Percentiles rank a stretch among this genome's conserved stretches.
Conservation (phyloP, 2,329 filamentous ascomycete genomes). For the Knoxdaviesia capensis region DNA sequence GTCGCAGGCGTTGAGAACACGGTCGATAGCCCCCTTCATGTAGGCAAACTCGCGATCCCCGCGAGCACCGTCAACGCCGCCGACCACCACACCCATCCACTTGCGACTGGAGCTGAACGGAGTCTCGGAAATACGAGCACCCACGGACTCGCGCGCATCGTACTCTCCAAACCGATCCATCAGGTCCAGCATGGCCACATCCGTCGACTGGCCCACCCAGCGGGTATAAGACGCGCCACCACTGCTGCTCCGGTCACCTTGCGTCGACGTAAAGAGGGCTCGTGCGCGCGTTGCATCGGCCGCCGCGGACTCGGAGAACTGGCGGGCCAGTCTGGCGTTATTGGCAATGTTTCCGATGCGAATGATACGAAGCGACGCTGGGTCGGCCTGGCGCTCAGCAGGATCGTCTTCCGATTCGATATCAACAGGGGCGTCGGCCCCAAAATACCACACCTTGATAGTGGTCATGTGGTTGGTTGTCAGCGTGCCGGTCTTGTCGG, state of each 20-base stretch:
- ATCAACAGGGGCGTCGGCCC: slow-evolving; percentile 32
- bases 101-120: slow-evolving; percentile 96
- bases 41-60: slow-evolving; percentile 66
- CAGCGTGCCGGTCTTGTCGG: slow-evolving; percentile 91
- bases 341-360: slow-evolving; percentile 94
- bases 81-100: slow-evolving; percentile 95
- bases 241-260: slow-evolving; percentile 24
- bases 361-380: slow-evolving; percentile 60
- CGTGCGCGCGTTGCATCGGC: slow-evolving; percentile 24
- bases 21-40: slow-evolving; percentile 87
- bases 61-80: slow-evolving; percentile 24
- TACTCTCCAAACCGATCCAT: slow-evolving; percentile 82
- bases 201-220: slow-evolving; percentile 93
- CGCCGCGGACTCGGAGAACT: slow-evolving; percentile 47
- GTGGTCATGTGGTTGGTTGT: slow-evolving; percentile 98
- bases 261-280: slow-evolving; percentile 70
- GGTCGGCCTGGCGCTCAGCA: slow-evolving; percentile 39
- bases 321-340: slow-evolving; percentile 63
- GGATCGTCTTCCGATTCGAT: slow-evolving; percentile 33
- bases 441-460: slow-evolving; percentile 91
- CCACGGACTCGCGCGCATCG: slow-evolving; percentile 71
- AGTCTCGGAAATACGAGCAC: slow-evolving; percentile 64
- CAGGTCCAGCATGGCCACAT: slow-evolving; percentile 90
- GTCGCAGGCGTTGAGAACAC: slow-evolving; percentile 69
- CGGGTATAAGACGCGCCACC: slow-evolving; percentile 51